Conservation (phyloP, 768 basidiomycete genomes). For the Rhizopogon vesiculosus region DNA sequence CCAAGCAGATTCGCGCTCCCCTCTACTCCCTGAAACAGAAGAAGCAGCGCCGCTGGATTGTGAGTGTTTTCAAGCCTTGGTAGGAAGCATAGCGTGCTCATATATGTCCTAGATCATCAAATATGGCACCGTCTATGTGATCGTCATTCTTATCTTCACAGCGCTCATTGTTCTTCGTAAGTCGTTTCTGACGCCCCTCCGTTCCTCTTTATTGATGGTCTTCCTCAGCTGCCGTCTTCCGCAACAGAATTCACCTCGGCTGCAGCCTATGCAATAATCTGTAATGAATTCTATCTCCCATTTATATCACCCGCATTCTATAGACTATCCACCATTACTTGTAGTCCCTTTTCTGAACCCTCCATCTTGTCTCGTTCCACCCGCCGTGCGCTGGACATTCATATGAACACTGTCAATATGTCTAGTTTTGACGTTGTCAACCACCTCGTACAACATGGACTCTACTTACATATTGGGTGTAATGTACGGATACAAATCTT, state of each 20-base stretch:
- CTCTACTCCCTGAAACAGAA: slow-evolving; percentile 88
- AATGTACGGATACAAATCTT: slow-evolving; percentile 9
- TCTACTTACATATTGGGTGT: slow-evolving; percentile 1
- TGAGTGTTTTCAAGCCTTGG: slow-evolving; percentile 33
- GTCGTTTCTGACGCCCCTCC: slow-evolving; percentile 26
- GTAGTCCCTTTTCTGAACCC: slow-evolving; percentile 14
- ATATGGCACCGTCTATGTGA: slow-evolving; percentile 75
- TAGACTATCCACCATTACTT: slow-evolving; percentile 25
- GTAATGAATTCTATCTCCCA: slow-evolving; percentile 34
- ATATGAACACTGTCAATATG: slow-evolving; percentile 2
- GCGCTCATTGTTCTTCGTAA: slow-evolving; percentile 76
- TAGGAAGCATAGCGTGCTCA: slow-evolving; percentile 7
- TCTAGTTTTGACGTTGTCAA: slow-evolving; percentile 4
- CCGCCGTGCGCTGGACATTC: neutral
- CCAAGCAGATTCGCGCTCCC: slow-evolving; percentile 90
- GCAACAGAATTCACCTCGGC: slow-evolving; percentile 50
- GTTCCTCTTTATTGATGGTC: slow-evolving; percentile 6
- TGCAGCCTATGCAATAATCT: slow-evolving; percentile 67
- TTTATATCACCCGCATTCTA: slow-evolving; percentile 21
- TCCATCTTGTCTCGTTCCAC: neutral
- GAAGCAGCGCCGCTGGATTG: slow-evolving; percentile 86
- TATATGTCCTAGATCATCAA: slow-evolving; percentile 58
- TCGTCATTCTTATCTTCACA: slow-evolving; percentile 64
- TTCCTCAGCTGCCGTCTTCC: slow-evolving; percentile 54
- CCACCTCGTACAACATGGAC: slow-evolving; percentile 6